Conservation (phyloP, 2,329 filamentous ascomycete species). For the Ceratocystis albifundus region DNA sequence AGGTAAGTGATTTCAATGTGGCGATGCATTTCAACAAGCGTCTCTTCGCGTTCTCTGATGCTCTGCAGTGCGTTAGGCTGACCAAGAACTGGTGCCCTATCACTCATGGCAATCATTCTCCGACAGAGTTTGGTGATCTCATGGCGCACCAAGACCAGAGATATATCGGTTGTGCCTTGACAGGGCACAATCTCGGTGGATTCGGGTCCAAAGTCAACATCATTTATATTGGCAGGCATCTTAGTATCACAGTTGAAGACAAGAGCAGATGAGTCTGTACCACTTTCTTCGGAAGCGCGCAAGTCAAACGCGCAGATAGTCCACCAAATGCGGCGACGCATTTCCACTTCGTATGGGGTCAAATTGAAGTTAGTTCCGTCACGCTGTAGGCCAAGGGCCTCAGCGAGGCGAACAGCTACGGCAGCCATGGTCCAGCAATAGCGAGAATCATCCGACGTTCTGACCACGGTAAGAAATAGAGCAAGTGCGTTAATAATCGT, state of each 20-base stretch:
- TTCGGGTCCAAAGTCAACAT: conserved; percentile 37
- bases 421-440: conserved; percentile 51
- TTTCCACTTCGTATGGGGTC: conserved; percentile 47
- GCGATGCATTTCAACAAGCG: conserved; percentile 33
- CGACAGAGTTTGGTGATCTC: conserved; percentile 33
- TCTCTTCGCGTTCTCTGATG: conserved; percentile 20
- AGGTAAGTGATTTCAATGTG: conserved; percentile 46
- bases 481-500: conserved; percentile 47
- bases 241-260: conserved; percentile 36
- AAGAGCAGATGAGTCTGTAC: conserved; percentile 32
- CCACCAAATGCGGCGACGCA: conserved; percentile 51
- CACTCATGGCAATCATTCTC: conserved; percentile 26
- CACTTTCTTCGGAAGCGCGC: conserved; percentile 43
- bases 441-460: conserved; percentile 38
- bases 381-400: conserved; percentile 49
- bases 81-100: conserved; percentile 16
- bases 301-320: conserved; percentile 47
- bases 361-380: conserved; percentile 42
- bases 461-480: conserved; percentile 43
- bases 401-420: conserved; percentile 46
- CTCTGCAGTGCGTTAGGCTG: conserved; percentile 20
- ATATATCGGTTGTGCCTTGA: conserved; percentile 43
- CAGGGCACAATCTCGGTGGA: conserved; percentile 40
- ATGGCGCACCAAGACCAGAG: conserved; percentile 38
- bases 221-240: conserved; percentile 41